phyloP scores from a whole-genome alignment of 352 stramenopile genomes.

The Thraustochytrium striatum region DNA sequence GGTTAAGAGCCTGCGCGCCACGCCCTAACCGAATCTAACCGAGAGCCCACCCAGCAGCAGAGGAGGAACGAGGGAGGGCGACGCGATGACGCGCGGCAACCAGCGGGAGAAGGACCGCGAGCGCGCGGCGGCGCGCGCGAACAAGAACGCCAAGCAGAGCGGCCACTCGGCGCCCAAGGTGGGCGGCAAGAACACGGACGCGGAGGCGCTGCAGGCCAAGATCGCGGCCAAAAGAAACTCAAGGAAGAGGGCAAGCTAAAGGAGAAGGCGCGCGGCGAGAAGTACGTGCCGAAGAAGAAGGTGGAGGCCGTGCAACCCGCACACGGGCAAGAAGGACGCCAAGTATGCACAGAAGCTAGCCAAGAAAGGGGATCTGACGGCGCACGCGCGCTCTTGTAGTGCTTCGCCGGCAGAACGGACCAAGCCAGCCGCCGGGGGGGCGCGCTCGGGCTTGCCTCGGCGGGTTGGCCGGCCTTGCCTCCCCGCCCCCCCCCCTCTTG shows the following conservation, averaged over 20 bases:
- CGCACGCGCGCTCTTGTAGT: too few species aligned
- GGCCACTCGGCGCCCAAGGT: conserved; percentile 1
- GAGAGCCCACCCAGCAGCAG: neutral
- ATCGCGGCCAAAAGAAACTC: conserved; percentile 47
- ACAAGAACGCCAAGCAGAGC: conserved; percentile 1
- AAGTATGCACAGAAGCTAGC: conserved; percentile 41
- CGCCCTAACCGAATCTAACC: neutral
- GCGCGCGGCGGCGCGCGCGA: conserved; percentile 8
- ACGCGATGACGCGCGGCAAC: conserved; percentile 37
- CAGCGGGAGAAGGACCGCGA: conserved; percentile 46
- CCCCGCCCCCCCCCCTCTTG: neutral
- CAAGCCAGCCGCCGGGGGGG: too few species aligned
- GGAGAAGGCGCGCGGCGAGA: conserved; percentile 43
- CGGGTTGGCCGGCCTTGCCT: too few species aligned
- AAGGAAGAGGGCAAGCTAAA: conserved; percentile 44
- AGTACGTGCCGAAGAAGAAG: conserved; percentile 29
- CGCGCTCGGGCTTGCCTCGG: too few species aligned
- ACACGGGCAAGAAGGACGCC: conserved; percentile 42
- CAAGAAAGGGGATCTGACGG: conserved; percentile 12
- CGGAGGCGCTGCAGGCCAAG: conserved; percentile 40
- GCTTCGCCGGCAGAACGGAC: too few species aligned
- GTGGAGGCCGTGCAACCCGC: conserved; percentile 45
- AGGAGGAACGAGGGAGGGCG: too few species aligned
- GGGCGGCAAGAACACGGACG: conserved; percentile 35
- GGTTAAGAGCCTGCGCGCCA: neutral